Evolutionary conservation across 2,329 filamentous ascomycete genomes (phyloP).

Genomic region (Westerdykella aurantiaca): DNA sequence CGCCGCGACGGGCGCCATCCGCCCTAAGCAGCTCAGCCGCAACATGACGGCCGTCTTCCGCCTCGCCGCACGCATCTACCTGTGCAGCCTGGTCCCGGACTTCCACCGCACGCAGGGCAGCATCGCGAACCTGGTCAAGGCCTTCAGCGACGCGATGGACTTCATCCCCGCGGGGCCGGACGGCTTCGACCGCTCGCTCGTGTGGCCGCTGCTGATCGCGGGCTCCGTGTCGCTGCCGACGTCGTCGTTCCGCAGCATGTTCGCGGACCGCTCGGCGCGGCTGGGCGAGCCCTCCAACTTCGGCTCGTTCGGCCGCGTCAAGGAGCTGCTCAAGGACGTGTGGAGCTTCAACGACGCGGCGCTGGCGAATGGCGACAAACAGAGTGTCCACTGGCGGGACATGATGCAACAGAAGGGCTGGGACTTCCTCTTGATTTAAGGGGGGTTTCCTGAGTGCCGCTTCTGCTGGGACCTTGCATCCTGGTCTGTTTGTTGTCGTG

Average conservation of each 20-base stretch:
- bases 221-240: conserved; percentile 69
- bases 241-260: conserved; percentile 71
- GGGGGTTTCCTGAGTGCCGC: conserved; percentile 5
- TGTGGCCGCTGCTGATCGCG: conserved; percentile 88
- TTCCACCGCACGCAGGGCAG: conserved; percentile 70
- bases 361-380: conserved; percentile 44
- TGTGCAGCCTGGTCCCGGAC: conserved; percentile 90
- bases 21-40: conserved; percentile 73
- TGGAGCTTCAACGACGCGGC: conserved; percentile 71
- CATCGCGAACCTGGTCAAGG: conserved; percentile 70
- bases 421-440: conserved; percentile 84
- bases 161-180: conserved; percentile 74
- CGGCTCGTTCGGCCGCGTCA: conserved; percentile 81
- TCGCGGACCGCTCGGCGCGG: conserved; percentile 66
- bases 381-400: conserved; percentile 88
- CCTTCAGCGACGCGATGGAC: conserved; percentile 69
- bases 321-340: conserved; percentile 70
- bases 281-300: conserved; percentile 72
- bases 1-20: conserved; percentile 63
- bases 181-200: conserved; percentile 84
- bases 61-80: conserved; percentile 86
- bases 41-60: conserved; percentile 92
- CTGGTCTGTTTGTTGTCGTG: conserved; percentile 24
- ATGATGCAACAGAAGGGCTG: conserved; percentile 86
- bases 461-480: conserved; percentile 34